phyloP scores from a whole-genome alignment of 306 rosid genomes.

The Notholithocarpus densiflorus region DNA sequence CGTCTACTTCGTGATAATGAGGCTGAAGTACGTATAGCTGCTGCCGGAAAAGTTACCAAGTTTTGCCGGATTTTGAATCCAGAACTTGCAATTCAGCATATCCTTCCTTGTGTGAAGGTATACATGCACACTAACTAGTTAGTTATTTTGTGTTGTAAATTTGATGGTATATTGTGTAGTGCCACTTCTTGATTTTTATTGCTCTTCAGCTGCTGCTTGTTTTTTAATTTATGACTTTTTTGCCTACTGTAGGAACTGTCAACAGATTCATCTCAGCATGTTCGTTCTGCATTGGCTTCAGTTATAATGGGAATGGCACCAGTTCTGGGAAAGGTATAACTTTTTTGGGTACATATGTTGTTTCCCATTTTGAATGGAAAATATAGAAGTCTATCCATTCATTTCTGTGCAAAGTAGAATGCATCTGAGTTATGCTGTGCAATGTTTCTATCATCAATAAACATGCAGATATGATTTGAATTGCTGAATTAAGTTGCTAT shows the following conservation, averaged over 20 bases:
- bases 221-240: conserved; percentile 11
- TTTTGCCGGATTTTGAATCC: conserved; percentile 84
- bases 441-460: not conserved
- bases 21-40: conserved; percentile 98
- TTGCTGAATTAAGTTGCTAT: not conserved
- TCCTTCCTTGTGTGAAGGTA: conserved; percentile 97
- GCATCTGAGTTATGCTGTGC: not conserved
- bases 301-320: conserved; percentile 99
- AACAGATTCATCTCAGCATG: conserved; percentile 96
- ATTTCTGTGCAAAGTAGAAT: not conserved
- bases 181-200: not conserved
- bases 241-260: conserved; percentile 67
- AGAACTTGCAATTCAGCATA: conserved; percentile 88
- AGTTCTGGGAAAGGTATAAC: conserved; percentile 83
- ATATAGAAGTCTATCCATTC: too few relatives aligned
- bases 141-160: not conserved
- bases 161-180: not conserved
- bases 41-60: conserved; percentile 92
- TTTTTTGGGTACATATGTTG: conserved; percentile 8
- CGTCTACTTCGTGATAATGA: conserved; percentile 93
- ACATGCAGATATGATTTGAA: not conserved
- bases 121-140: conserved; percentile 7
- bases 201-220: not conserved
- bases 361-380: not conserved
- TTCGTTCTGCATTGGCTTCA: conserved; percentile 96